Base-by-base conservation (phyloP, 2,329 filamentous ascomycete genomes). In the Colletotrichum sp. region DNA sequence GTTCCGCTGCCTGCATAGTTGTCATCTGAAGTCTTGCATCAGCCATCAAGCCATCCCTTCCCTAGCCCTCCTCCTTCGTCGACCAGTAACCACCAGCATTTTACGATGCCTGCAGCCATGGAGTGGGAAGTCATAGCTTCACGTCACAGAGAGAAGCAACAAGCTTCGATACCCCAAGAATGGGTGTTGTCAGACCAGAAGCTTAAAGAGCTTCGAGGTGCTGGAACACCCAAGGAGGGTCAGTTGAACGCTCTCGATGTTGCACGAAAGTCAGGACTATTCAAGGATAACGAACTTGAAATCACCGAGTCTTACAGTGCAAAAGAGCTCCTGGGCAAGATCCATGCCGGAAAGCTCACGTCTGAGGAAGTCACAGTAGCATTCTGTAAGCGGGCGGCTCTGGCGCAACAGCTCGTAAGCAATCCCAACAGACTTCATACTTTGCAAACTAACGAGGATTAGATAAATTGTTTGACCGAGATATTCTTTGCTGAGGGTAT, bases 401-500 rank as follows among this genome's bases (percentile, higher is more conserved):
- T 82, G 9, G 80, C 80, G 1, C 81, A 82, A 52, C 81, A 82
- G 65, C 68, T 81, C 12, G 77, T 78, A 30, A 36, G 69, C n/a
- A 2, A 6, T 24, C 6, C 6, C 13, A 1, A 5, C 30, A 48
- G 6, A 15, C 8, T 52, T 30, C 30, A 26, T 18, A n/a, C 13
- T 21, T 28, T 16, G 24, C 8, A 18, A 16, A 32, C 24, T 15
- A 30, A 10, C 6, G 9, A 43, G 55, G 3, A 15, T 18, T 24
- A 69, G 63, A 84, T 84, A 9, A 85, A 86, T 67, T 87, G 85
- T 65, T 79, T 87, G 30, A 86, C 84, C 1, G 89, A 90, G 74
- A 85, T 91, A 3, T 87, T 90, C 75, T 90, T 91, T 78, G 81
- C 85, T 2, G 81, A 85, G 28, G 90, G 89, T 1, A 80, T 91